Evolutionary conservation across 306 rosid species (phyloP).

Genomic region (Prunus mira): DNA sequence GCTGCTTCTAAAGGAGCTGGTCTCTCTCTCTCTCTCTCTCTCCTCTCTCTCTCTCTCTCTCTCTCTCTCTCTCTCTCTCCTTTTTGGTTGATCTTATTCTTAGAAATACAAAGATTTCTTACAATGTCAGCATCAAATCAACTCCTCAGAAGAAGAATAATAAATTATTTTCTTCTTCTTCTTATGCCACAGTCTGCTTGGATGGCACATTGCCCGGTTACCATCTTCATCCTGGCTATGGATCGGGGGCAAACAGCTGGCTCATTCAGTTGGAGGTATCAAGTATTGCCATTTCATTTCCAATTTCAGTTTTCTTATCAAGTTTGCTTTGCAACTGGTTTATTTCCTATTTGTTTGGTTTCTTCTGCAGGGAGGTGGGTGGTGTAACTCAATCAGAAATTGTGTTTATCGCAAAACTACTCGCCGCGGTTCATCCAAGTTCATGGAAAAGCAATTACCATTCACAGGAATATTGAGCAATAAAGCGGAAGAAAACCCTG

Average conservation of each 20-base stretch:
- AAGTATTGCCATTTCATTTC: background rate
- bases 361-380: conserved; percentile 76
- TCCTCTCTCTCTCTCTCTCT: background rate
- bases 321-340: background rate
- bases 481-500: conserved; percentile 76
- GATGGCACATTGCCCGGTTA: conserved; percentile 93
- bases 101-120: too few species aligned
- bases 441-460: conserved; percentile 67
- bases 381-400: conserved; percentile 70
- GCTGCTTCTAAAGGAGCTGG: conserved; percentile 85
- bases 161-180: background rate
- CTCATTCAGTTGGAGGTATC: conserved; percentile 73
- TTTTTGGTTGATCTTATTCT: too few species aligned
- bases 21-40: conserved; percentile 22
- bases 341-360: background rate
- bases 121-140: background rate
- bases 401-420: conserved; percentile 86
- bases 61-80: background rate
- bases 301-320: background rate
- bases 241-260: conserved; percentile 83
- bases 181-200: conserved; percentile 59
- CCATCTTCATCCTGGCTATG: conserved; percentile 69
- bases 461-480: conserved; percentile 81
- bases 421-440: conserved; percentile 77
- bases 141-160: background rate